A percentile compares a stretch with the other conserved stretches of the same genome.
These are phyloP conservation scores for Cercospora sesami DNA, from an alignment of 2,329 filamentous ascomycete species.

Conservation along the genomic window DNA sequence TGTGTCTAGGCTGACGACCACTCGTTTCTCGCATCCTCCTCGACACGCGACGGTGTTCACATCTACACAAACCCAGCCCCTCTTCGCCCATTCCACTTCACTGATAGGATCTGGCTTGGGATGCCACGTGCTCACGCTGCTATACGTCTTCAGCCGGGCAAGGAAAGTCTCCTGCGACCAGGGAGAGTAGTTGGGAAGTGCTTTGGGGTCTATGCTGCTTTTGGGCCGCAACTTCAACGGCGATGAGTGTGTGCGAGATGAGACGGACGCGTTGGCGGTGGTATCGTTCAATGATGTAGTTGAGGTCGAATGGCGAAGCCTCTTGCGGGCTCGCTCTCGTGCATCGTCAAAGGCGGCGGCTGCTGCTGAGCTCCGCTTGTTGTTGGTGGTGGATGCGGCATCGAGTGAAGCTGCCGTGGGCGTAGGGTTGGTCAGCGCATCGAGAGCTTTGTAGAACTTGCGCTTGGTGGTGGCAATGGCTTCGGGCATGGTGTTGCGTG, in stretches of 20 bases:
- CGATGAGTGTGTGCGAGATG: constrained; percentile 34
- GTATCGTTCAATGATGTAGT: constrained; percentile 27
- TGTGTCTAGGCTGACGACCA: constrained; percentile 74
- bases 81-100: constrained; percentile 92
- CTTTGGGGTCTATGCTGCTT: constrained; percentile 18
- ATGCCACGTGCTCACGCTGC: constrained; percentile 90
- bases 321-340: constrained; percentile 35
- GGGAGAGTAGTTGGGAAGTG: constrained; percentile 73
- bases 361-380: constrained; percentile 23
- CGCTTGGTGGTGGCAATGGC: constrained; percentile 77
- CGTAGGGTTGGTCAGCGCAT: constrained; percentile 54
- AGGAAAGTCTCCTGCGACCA: constrained; percentile 82
- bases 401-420: constrained; percentile 39
- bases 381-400: constrained; percentile 37
- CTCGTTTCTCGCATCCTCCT: constrained; percentile 77
- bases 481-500: constrained; percentile 38
- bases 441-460: constrained; percentile 76
- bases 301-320: constrained; percentile 36
- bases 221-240: constrained; percentile 10
- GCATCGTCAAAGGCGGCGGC: constrained; percentile 29
- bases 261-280: constrained; percentile 26
- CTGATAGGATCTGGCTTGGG: constrained; percentile 82
- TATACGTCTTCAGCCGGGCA: constrained; percentile 78
- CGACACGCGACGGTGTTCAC: constrained; percentile 80
- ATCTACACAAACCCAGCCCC: constrained; percentile 84